These are phyloP conservation scores for Colletotrichum brevisporum DNA, from an alignment of 2,329 filamentous ascomycete genomes.

Conservation along the genomic window DNA sequence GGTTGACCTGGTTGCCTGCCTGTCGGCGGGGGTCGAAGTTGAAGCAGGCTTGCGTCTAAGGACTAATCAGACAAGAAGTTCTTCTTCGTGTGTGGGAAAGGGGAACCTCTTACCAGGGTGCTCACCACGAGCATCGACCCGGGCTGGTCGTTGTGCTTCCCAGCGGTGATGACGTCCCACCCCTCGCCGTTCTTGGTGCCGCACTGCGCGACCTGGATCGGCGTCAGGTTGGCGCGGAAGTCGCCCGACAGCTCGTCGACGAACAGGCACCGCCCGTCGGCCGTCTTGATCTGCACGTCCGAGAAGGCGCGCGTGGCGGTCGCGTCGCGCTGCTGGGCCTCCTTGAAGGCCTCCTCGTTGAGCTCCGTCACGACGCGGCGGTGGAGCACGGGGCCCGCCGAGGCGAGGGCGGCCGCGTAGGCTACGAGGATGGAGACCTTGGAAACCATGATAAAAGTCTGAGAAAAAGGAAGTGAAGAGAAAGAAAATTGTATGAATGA, in stretches of 20 bases:
- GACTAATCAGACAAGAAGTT: slow-evolving; percentile 42
- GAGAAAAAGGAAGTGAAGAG: too few species aligned
- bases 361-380: slow-evolving; percentile 57
- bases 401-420: slow-evolving; percentile 45
- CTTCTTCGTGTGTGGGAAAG: too few species aligned
- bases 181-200: slow-evolving; percentile 57
- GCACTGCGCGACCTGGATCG: slow-evolving; percentile 61
- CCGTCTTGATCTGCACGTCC: slow-evolving; percentile 60
- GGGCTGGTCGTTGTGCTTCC: slow-evolving; percentile 64
- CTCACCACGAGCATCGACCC: slow-evolving; percentile 67
- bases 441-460: slow-evolving; percentile 43
- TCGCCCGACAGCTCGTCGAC: slow-evolving; percentile 63
- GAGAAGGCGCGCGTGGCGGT: slow-evolving; percentile 60
- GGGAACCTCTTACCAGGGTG: slow-evolving; percentile 56
- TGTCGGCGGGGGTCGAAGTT: slow-evolving; percentile 69
- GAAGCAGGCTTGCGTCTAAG: slow-evolving; percentile 67
- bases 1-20: slow-evolving; percentile 65
- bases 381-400: slow-evolving; percentile 46
- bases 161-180: slow-evolving; percentile 65
- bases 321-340: slow-evolving; percentile 61
- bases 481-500: slow-evolving; percentile 38
- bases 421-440: slow-evolving; percentile 46
- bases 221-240: slow-evolving; percentile 63
- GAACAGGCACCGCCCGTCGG: slow-evolving; percentile 60
- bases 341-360: slow-evolving; percentile 58